Base-by-base conservation (phyloP, 1,139 yeast genomes). In the Taphrina confusa region DNA sequence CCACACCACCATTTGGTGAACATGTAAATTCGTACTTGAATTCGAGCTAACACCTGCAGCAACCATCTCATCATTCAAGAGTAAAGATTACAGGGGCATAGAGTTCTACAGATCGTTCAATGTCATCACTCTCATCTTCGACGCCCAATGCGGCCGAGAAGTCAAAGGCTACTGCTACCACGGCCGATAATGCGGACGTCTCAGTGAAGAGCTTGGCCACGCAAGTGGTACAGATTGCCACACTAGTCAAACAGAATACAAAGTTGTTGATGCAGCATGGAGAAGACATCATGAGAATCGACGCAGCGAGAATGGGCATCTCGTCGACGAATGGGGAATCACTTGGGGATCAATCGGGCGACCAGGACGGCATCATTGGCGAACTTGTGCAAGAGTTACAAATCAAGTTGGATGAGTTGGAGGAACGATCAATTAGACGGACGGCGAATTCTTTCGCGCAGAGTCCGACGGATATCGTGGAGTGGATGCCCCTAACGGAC, bases 401-500 rank as follows among this genome's bases (percentile, higher is more conserved):
- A n/a, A 23, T 33, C 34, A 54, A 54, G 39, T 20, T 54, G 34
- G 58, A 54, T 20, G 58, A 54, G 36, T 44, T 54, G 14, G 58
- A 54, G 37, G 58, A 54, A 34, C 44, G 58, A 12, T 54, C 58
- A 11, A 54, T 54, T 11, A 12, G 58, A 12, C 28, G 58, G 40
- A 42, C 58, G 9, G 58, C 58, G 23, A 54, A 54, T 25, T 5
- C 45, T 8, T 44, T 22, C 18, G 34, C 40, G 2, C 20, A 36
- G 27, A 20, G 11, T 3, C 27, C 42, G 12, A 20, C 14, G 22
- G 58, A 54, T 23, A 14, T 44, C 25, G 45, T 54, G 30, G 58
- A 54, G 25, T 54, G 58, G 58, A 54, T 54, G 58, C 58, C 58
- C n/a, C 27, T 34, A 18, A 44, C 58, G 12, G 58, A 54, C 28